These are phyloP conservation scores for Nicotiana otophora DNA, from an alignment of 257 asterid genomes.

Conservation along the genomic window DNA sequence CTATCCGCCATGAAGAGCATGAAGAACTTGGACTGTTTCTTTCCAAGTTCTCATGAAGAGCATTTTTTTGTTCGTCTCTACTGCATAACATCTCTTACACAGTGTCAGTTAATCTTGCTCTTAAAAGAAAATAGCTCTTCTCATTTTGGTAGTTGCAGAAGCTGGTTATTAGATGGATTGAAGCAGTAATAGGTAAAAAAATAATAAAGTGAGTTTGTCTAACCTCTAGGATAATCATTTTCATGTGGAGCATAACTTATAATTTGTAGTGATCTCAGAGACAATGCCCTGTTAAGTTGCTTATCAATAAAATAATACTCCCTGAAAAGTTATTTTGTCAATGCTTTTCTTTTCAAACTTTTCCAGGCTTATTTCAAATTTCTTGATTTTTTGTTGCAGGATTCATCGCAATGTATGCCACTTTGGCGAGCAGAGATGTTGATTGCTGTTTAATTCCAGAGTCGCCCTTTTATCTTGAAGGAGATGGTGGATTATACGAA, in stretches of 20 bases:
- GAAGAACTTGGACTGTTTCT: background rate
- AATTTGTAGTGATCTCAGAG: background rate
- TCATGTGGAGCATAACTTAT: background rate
- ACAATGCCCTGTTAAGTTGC: background rate
- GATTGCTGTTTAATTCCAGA: conserved; percentile 77
- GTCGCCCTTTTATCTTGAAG: conserved; percentile 68
- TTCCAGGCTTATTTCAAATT: background rate
- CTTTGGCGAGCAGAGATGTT: conserved; percentile 75
- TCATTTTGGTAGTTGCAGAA: background rate
- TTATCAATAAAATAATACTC: background rate
- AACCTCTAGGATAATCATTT: background rate
- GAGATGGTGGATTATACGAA: conserved; percentile 59
- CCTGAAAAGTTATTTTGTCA: background rate
- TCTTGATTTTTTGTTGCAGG: conserved; percentile 28
- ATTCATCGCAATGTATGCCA: conserved; percentile 70
- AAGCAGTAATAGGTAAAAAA: background rate
- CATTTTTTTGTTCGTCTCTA: background rate
- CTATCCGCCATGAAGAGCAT: too few relatives aligned
- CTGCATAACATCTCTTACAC: background rate
- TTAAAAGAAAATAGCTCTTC: background rate
- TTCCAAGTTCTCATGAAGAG: background rate
- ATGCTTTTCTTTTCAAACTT: background rate
- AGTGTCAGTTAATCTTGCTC: background rate
- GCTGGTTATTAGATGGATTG: background rate
- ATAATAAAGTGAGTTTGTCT: background rate